These are phyloP conservation scores for Colletotrichum costaricense DNA, from an alignment of 2,329 filamentous ascomycete genomes.

Conservation along the genomic window DNA sequence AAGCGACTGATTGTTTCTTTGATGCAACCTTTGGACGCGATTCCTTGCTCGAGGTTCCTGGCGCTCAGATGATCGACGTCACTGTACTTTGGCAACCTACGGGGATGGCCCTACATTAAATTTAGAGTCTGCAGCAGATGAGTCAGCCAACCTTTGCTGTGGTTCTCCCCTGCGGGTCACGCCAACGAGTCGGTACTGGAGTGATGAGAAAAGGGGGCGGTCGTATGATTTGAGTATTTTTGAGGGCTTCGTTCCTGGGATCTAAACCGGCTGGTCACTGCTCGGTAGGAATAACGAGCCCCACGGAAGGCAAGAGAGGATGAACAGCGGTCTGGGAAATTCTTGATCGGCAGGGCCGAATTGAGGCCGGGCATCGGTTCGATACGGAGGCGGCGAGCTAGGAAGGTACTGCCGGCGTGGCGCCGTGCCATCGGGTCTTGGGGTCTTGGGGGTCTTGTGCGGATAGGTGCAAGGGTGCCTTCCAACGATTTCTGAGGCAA, in stretches of 20 bases:
- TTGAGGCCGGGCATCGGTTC: constrained; percentile 1
- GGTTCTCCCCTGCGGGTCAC: constrained; percentile 3
- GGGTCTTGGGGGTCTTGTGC: neutral
- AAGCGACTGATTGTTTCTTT: neutral
- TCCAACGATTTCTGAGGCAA: too few relatives aligned
- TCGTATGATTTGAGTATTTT: constrained; percentile 24
- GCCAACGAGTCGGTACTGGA: neutral
- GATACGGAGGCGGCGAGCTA: constrained; percentile 1
- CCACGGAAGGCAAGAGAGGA: too few relatives aligned
- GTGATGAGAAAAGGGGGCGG: neutral
- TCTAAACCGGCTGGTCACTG: neutral
- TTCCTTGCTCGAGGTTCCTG: neutral
- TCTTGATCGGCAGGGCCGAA: neutral
- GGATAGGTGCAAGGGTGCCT: neutral
- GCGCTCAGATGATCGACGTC: constrained; percentile 12
- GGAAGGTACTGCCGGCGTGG: constrained; percentile 4
- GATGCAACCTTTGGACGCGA: neutral
- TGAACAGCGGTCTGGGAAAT: neutral
- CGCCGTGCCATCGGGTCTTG: constrained; percentile 13
- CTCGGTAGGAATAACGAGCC: neutral
- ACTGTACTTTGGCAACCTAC: neutral
- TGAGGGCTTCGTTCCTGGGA: neutral
- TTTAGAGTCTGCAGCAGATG: neutral
- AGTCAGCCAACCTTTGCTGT: constrained; percentile 11
- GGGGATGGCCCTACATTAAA: constrained; percentile 16